Evolutionary conservation across 2,329 filamentous ascomycete genomes (phyloP), one percentile per base, ranked within the genome.

Genomic region (Coleophoma cylindrospora): DNA sequence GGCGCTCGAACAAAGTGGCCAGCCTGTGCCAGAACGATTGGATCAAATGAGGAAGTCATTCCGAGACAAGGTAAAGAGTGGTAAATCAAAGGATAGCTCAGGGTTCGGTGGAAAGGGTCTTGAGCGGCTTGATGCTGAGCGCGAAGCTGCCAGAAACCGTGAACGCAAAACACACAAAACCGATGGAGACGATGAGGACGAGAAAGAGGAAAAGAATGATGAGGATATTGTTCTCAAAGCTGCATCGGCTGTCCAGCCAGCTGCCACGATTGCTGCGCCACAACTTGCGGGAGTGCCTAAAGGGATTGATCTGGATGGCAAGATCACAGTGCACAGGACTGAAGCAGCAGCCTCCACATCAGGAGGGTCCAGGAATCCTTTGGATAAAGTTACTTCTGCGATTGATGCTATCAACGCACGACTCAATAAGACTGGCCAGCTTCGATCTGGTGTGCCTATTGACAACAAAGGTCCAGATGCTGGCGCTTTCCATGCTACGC

Each of bases 401-500:
- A 91, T 94, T 60, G 90, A 86, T 60, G 87, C 86, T 67, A 96
- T 99, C 71, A 91, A 96, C 68, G 86, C 85, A 54, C 90, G 94
- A 57, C 79, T 99, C 37, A 92, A 89, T 63, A 89, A 90, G 60
- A 89, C 90, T 34, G 91, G 91, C 34, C 87, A 94, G 66, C 85
- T 96, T 61, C 87, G 94, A 53, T 87, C 89, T 4, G 94, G 94
- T 13, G 91, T 95, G 54, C 91, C 94, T 8, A 95, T 96, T 65
- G 94, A 99, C 74, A 99, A 99, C 73, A 96, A 96, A 70, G 94
- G 94, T 1, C 94, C 94, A 1, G 94, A 99, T 68, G 94, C 94
- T 3, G 94, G 94, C 47, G 91, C 91, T 0, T 99, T 91, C 78
- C 94, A 99, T 68, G 91, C 94, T 14, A 97, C 92, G 4, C 77